Percentiles rank a stretch among this genome's conserved stretches.
These are phyloP conservation scores for Nothophytophthora sp. DNA, from an alignment of 352 stramenopile species.

Conservation along the genomic window DNA sequence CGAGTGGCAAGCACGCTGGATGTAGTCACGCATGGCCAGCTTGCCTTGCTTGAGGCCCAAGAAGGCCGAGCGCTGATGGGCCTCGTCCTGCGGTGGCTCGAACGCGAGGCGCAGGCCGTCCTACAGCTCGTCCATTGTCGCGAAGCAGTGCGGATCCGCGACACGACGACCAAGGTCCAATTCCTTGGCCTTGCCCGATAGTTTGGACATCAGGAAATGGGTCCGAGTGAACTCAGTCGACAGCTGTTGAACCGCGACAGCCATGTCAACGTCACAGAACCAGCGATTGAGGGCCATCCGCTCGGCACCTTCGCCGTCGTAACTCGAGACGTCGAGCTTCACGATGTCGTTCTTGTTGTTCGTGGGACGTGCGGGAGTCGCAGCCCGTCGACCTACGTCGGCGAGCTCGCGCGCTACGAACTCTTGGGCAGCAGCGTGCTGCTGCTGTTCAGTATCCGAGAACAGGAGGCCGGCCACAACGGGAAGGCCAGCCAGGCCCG, in stretches of 20 bases:
- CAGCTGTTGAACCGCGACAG: slow-evolving; percentile 9
- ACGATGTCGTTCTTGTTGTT: neutral
- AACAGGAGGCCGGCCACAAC: no score
- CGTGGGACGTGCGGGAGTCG: slow-evolving; percentile 1
- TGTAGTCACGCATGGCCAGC: slow-evolving; percentile 14
- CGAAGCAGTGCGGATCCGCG: slow-evolving; percentile 2
- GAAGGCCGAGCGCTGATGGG: slow-evolving; percentile 3
- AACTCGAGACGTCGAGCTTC: slow-evolving; percentile 2
- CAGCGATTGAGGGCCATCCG: slow-evolving; percentile 6
- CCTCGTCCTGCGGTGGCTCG: slow-evolving; percentile 24
- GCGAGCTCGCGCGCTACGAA: slow-evolving; percentile 11
- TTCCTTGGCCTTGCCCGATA: slow-evolving; percentile 17
- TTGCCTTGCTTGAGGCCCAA: slow-evolving; percentile 17
- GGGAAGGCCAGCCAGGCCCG: no score
- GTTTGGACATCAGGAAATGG: slow-evolving; percentile 14
- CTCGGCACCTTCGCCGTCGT: slow-evolving; percentile 1
- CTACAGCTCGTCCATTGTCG: slow-evolving; percentile 8
- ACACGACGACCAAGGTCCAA: slow-evolving; percentile 13
- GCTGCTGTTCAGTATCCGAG: no score
- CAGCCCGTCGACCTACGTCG: neutral
- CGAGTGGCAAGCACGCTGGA: slow-evolving; percentile 4
- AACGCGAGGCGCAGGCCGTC: slow-evolving; percentile 11
- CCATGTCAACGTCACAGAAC: slow-evolving; percentile 19
- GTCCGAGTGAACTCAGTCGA: slow-evolving; percentile 2
- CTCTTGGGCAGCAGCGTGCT: slow-evolving; percentile 3